phyloP scores from a whole-genome alignment of 306 rosid species.

The Psophocarpus tetragonolobus region DNA sequence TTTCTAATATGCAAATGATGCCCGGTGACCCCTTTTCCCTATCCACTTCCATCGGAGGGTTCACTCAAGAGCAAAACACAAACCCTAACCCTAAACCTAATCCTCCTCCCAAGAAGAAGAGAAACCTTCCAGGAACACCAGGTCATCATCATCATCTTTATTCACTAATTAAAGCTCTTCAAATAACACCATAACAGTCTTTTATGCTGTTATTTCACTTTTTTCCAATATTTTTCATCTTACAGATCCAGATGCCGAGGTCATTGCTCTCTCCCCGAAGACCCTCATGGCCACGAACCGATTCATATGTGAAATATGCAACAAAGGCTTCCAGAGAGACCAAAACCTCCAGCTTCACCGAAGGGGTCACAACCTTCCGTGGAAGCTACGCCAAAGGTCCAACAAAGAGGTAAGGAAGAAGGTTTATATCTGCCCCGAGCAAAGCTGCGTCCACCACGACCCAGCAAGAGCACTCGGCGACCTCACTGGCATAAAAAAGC shows the following conservation, averaged over 20 bases:
- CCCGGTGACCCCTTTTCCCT: constrained; percentile 68
- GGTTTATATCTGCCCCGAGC: constrained; percentile 92
- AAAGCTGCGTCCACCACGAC: constrained; percentile 85
- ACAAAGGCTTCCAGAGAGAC: constrained; percentile 96
- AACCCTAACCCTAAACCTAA: constrained; percentile 65
- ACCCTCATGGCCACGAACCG: constrained; percentile 93
- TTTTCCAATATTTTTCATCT: neutral
- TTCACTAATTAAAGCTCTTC: neutral
- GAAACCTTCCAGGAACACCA: constrained; percentile 96
- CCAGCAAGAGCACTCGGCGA: constrained; percentile 87
- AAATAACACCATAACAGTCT: neutral
- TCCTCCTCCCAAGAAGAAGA: constrained; percentile 69
- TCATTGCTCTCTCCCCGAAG: constrained; percentile 82
- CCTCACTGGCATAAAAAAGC: constrained; percentile 94
- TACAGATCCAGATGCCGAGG: constrained; percentile 98
- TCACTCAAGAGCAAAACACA: constrained; percentile 63
- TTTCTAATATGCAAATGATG: constrained; percentile 54
- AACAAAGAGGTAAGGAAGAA: constrained; percentile 80
- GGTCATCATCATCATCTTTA: constrained; percentile 40
- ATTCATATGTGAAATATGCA: constrained; percentile 92
- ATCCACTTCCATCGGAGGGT: constrained; percentile 54
- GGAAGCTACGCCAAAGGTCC: constrained; percentile 78
- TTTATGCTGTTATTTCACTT: neutral
- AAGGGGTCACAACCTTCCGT: constrained; percentile 93
- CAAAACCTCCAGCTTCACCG: constrained; percentile 94